A percentile compares a stretch with the other conserved stretches of the same genome.
phyloP scores from a whole-genome alignment of 2,329 filamentous ascomycete genomes.

The Trichoderma afroharzianum region DNA sequence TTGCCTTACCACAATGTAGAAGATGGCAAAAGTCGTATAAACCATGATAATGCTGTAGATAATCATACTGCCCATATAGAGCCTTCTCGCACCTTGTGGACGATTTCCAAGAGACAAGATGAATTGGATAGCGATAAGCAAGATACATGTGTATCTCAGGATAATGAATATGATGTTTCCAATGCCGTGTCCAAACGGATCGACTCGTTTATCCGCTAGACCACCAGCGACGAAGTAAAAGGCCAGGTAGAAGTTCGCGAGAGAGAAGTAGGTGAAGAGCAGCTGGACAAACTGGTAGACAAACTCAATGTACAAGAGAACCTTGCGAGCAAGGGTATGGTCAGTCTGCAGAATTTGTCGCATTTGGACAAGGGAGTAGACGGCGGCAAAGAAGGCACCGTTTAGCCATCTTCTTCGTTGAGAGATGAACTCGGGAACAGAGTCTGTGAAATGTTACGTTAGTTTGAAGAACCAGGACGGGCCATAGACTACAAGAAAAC shows the following conservation, averaged over 20 bases:
- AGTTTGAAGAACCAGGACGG: conserved; percentile 20
- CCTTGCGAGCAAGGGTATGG: conserved; percentile 83
- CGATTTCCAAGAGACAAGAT: conserved; percentile 95
- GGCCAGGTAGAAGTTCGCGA: conserved; percentile 97
- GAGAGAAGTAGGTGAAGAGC: conserved; percentile 94
- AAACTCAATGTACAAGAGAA: conserved; percentile 91
- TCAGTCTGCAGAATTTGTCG: conserved; percentile 90
- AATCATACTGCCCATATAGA: conserved; percentile 85
- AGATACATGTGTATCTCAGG: conserved; percentile 77
- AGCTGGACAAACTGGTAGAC: conserved; percentile 91
- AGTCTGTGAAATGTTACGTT: conserved; percentile 52
- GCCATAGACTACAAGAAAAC: conserved; percentile 24
- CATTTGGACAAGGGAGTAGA: conserved; percentile 95
- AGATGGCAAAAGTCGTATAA: conserved; percentile 84
- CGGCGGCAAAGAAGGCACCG: conserved; percentile 96
- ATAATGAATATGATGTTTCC: conserved; percentile 82
- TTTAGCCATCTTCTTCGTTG: conserved; percentile 97
- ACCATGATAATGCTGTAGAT: conserved; percentile 93
- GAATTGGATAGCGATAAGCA: conserved; percentile 92
- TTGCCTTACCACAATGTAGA: conserved; percentile 88
- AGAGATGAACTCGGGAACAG: conserved; percentile 94
- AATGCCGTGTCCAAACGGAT: conserved; percentile 88
- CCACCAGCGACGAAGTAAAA: conserved; percentile 98
- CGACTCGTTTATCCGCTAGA: conserved; percentile 70
- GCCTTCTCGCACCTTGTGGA: conserved; percentile 86